Base-by-base conservation (phyloP, 1,284 basidiomycete genomes). In the Malassezia furfur region DNA sequence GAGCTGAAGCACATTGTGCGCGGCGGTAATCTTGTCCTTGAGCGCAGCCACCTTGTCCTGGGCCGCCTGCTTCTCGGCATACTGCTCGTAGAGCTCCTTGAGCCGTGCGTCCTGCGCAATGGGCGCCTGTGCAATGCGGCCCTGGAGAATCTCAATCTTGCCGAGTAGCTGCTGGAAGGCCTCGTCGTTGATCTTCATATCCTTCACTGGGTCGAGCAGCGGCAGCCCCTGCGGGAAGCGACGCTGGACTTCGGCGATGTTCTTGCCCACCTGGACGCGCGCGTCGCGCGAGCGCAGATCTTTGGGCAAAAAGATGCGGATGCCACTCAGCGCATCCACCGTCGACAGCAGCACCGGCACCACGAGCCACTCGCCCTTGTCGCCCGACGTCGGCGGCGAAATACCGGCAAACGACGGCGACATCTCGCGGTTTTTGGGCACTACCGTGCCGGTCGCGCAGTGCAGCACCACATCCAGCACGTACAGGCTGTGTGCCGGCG, bases 151-250 rank as follows among this genome's bases (percentile, higher is more conserved):
- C 46, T 60, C 65, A 50, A 70, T 65, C 59, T 73, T 73, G 35
- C 64, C 63, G 3, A 72, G 54, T 3, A 98, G 81, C 53, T 85
- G 84, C 68, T 84, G 83, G 78, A 98, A 98, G 60, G 86, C 87
- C 37, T 89, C 87, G 70, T 98, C 94, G 61, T 86, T 87, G 74
- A 99, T 96, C 28, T 85, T 86, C 91, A 98, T 93, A 75, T 96
- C 91, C 67, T 88, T 81, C 50, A 96, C 80, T 0, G 94, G 94
- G 74, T 98, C 94, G 7, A 99, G 80, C 6, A 93, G 78, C 0
- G 87, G 80, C 44, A 96, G 83, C 1, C 89, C 90, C n/a, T 68
- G 63, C 44, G 89, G 87, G 78, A 93, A 93, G 38, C 93, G 82
- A 57, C 85, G 81, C 60, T 90, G 84, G 15, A 96, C 88, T 76